Evolutionary conservation across 148 eudicot species (phyloP), one percentile per base, ranked within the genome.

Genomic region (Salicornia ramosissima): DNA sequence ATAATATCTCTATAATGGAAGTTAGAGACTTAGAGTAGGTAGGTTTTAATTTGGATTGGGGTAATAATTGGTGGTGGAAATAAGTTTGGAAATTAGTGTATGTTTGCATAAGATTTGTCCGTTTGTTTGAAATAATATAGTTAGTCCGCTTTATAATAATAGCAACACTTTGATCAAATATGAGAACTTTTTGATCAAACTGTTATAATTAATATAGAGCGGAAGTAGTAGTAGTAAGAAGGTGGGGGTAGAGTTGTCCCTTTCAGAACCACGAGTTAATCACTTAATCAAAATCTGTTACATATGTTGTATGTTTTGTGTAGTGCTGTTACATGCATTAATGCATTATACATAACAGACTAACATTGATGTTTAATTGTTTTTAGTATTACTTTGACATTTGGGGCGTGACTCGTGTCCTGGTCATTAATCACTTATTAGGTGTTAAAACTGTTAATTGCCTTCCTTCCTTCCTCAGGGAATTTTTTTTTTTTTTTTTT

Each of bases 291-390:
- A 45, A 19, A 1, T 19, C 19, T 26, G 11, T 58, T 19, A 60
- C 31, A 53, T 57, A 72, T 64, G 63, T 54, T 72, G 24, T 72
- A 42, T 65, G 52, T 64, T 54, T 40, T 49, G 53, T 52, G 12
- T 64, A 72, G 21, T 16, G 25, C 5, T 52, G 50, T 39, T 49
- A 58, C 26, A 28, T 46, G 16, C 45, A 42, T 24, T 22, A 25
- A 4, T 18, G 16, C 51, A 68, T n/a, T n/a, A n/a, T n/a, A n/a
- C n/a, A n/a, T n/a, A n/a, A n/a, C n/a, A n/a, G n/a, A n/a, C n/a
- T n/a, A 62, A 39, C 4, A 24, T 7, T 63, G 50, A 63, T 63
- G 67, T 40, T 25, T 39, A 33, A 25, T 19, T 60, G 13, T 19
- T 19, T 6, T 60, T 36, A 8, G 40, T 36, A 8, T 36, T 36